Percentiles rank a stretch among this genome's conserved stretches.
These are phyloP conservation scores for Chlamydomonas applanata DNA, from an alignment of 139 green algal species.

Conservation along the genomic window DNA sequence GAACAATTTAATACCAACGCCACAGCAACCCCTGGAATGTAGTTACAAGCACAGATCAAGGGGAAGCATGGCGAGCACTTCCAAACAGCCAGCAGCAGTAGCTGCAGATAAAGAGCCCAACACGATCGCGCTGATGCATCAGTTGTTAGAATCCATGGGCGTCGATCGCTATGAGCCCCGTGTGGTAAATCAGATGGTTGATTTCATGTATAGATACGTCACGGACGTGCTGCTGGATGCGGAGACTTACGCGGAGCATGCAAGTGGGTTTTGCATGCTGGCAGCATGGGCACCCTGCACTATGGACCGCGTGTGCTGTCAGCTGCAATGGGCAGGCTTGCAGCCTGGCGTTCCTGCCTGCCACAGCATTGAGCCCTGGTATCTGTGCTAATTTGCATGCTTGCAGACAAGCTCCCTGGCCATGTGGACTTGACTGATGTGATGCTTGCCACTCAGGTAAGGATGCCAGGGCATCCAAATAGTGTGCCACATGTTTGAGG, in stretches of 20 bases:
- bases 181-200: constrained; percentile 70
- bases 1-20: too few relatives aligned
- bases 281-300: too few relatives aligned
- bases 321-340: too few relatives aligned
- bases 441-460: constrained; percentile 57
- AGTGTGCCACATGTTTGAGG: too few relatives aligned
- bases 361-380: too few relatives aligned
- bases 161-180: constrained; percentile 76
- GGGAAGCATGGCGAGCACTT: neutral
- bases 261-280: neutral
- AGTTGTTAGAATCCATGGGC: constrained; percentile 57
- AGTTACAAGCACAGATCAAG: neutral
- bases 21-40: too few relatives aligned
- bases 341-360: too few relatives aligned
- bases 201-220: constrained; percentile 81
- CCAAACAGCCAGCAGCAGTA: neutral
- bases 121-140: constrained; percentile 11
- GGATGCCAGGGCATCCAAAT: too few relatives aligned
- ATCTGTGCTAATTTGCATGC: neutral
- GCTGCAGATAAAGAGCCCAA: neutral
- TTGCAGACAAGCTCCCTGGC: constrained; percentile 22
- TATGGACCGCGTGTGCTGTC: too few relatives aligned
- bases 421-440: constrained; percentile 62
- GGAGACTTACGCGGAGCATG: constrained; percentile 50
- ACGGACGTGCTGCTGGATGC: constrained; percentile 74